These are phyloP conservation scores for Melastoma malabathricum DNA, from an alignment of 345 rosid genomes.

Conservation along the genomic window DNA sequence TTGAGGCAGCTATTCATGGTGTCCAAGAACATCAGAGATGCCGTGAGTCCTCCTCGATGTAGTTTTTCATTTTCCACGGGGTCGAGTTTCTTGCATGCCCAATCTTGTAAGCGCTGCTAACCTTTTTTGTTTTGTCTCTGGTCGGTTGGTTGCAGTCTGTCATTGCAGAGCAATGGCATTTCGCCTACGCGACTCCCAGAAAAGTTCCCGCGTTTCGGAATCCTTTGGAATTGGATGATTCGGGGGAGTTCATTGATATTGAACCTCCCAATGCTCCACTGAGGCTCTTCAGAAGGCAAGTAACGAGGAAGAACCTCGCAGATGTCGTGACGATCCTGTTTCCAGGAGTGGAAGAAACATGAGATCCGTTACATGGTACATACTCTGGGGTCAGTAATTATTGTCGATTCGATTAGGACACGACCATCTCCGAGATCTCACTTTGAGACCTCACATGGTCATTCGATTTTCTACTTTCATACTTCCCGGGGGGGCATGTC, in stretches of 20 bases:
- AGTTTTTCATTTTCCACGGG: no score
- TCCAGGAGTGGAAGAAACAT: constrained; percentile 5
- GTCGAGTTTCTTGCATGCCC: not conserved
- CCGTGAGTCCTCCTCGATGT: constrained; percentile 30
- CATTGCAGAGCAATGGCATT: constrained; percentile 45
- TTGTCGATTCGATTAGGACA: no score
- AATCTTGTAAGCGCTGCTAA: not conserved
- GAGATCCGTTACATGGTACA: not conserved
- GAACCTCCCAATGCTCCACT: constrained; percentile 64
- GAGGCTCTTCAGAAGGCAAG: constrained; percentile 16
- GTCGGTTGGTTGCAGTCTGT: constrained; percentile 30
- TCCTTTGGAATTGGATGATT: constrained; percentile 16
- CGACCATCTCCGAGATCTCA: no score
- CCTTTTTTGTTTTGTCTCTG: not conserved
- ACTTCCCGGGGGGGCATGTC: no score
- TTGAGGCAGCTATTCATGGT: constrained; percentile 46
- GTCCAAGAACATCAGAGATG: constrained; percentile 56
- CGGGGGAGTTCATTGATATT: constrained; percentile 20
- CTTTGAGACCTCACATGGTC: no score
- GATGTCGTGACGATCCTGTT: constrained; percentile 47
- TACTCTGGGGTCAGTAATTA: no score
- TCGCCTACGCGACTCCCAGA: constrained; percentile 54
- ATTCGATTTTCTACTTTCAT: no score
- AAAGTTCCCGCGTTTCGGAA: constrained; percentile 36
- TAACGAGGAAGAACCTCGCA: constrained; percentile 26